A percentile compares a stretch with the other conserved stretches of the same genome.
Evolutionary conservation across 306 rosid genomes (phyloP).

Genomic region (Mucuna pruriens): DNA sequence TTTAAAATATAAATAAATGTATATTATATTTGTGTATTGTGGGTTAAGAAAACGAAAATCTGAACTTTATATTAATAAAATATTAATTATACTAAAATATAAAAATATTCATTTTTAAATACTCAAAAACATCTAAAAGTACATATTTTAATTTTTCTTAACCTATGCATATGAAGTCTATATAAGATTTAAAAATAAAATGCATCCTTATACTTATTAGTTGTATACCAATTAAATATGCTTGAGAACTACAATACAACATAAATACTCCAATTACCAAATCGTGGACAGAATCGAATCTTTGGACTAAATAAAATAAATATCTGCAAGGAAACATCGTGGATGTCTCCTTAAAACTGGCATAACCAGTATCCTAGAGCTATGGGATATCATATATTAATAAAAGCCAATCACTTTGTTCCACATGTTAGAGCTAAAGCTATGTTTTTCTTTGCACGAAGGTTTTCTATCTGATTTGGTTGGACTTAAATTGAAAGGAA

Average conservation of each 20-base stretch:
- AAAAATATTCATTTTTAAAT: not conserved
- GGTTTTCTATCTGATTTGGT: not conserved
- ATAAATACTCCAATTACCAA: slow-evolving; percentile 5
- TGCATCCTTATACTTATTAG: not conserved
- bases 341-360: slow-evolving; percentile 41
- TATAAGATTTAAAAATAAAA: not conserved
- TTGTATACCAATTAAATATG: not conserved
- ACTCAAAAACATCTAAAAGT: not conserved
- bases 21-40: too few species aligned
- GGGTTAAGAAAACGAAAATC: too few species aligned
- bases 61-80: too few species aligned
- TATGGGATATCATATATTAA: slow-evolving; percentile 8
- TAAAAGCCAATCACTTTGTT: not conserved
- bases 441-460: not conserved
- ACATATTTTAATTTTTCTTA: not conserved
- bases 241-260: not conserved
- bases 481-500: not conserved
- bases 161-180: not conserved
- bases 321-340: not conserved
- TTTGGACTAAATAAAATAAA: slow-evolving; percentile 4
- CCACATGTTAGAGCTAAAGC: not conserved
- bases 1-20: too few species aligned
- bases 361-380: slow-evolving; percentile 29
- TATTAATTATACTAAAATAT: too few species aligned
- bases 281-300: slow-evolving; percentile 20